Base-by-base conservation (phyloP, 176 grass and related monocot genomes). In the Pharus latifolius region DNA sequence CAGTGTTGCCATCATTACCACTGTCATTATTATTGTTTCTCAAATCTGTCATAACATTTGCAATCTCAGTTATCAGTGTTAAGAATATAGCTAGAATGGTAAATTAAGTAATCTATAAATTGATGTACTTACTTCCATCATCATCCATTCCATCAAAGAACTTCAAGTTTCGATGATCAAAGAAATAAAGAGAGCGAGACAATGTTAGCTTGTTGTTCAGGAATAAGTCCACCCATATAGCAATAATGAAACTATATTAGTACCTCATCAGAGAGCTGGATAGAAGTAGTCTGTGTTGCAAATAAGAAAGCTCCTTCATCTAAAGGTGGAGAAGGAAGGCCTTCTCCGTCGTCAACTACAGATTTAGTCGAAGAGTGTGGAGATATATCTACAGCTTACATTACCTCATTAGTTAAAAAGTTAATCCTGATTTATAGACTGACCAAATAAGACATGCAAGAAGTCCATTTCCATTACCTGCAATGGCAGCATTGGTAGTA, bases 121-220 rank as follows among this genome's bases (percentile, higher is more conserved):
- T 52, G 4, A 63, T 76, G 69, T 77, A 83, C 94, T 93, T 65
- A 98, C 94, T 98, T 98, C 94, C 89, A 27, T 94, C 90, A 31
- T 94, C 87, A 70, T 99, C 95, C 90, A 99, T 99, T 75, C 81
- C 95, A 50, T 92, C 93, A 77, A 92, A 97, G 65, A 92, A 85
- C 89, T 90, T 83, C 24, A 91, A 24, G 70, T 56, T 19, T 14
- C 28, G 55, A 67, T 35, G 7, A 38, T 0, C 5, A 33, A 26
- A 2, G 3, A 20, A 40, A 56, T 74, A 49, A 40, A 15, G 16
- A 64, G 40, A 74, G 51, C 1, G 88, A 71, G 6, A 4, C 31
- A 73, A 65, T 70, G 78, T 82, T 46, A 82, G 48, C 25, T 69
- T 58, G 5, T 65, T 33, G 33, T 61, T 42, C 64, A 22, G 42